These are phyloP conservation scores for Quercus dentata DNA, from an alignment of 306 rosid genomes.

Conservation along the genomic window DNA sequence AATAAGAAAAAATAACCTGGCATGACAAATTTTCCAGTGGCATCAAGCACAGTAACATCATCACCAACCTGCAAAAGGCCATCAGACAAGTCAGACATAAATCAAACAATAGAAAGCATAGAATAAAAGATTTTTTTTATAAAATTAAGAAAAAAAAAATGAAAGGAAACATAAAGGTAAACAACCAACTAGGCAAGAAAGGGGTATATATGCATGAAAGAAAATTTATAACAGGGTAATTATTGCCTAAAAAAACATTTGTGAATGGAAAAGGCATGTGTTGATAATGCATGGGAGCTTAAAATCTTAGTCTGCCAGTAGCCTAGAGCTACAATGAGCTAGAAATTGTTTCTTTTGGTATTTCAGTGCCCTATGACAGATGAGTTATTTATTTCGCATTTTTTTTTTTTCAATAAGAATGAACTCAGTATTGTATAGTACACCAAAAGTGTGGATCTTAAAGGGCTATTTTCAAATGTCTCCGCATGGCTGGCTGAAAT, in stretches of 20 bases:
- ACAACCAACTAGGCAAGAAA: not conserved
- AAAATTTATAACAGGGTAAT: not conserved
- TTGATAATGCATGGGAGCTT: not conserved
- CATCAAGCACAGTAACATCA: constrained; percentile 77
- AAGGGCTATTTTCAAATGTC: not conserved
- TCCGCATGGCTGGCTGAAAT: not conserved
- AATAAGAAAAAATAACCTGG: constrained; percentile 58
- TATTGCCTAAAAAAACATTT: not conserved
- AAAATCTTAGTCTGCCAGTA: not conserved
- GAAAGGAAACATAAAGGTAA: not conserved
- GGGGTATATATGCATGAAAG: not conserved
- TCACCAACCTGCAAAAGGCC: constrained; percentile 62
- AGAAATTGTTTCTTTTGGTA: too few relatives aligned
- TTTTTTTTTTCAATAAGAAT: too few relatives aligned
- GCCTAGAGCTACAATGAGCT: not conserved
- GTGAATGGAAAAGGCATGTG: not conserved
- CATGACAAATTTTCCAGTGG: constrained; percentile 93
- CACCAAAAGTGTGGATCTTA: not conserved
- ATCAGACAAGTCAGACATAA: not conserved
- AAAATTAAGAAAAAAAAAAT: too few relatives aligned
- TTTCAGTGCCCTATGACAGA: too few relatives aligned
- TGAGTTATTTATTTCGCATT: too few relatives aligned
- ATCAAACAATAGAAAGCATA: constrained; percentile 11
- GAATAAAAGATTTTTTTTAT: not conserved
- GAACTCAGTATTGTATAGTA: not conserved